These are phyloP conservation scores for Neurospora sp. DNA, from an alignment of 495 filamentous ascomycete genomes.

Conservation along the genomic window DNA sequence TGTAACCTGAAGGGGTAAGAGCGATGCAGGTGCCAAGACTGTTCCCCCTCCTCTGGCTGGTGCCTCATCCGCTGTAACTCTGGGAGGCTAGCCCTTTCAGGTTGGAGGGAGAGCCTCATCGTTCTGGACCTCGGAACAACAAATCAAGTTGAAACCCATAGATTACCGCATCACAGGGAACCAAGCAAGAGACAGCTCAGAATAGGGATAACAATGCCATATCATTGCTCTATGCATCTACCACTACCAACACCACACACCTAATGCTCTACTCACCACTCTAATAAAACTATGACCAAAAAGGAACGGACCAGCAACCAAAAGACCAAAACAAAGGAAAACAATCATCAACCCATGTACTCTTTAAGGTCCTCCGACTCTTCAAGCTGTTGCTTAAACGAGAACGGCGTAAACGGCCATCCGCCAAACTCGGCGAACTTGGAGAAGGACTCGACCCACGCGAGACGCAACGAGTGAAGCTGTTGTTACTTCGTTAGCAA, in stretches of 20 bases:
- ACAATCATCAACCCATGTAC: constrained; percentile 26
- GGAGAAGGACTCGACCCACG: constrained; percentile 99
- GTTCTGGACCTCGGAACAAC: background rate
- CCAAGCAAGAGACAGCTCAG: background rate
- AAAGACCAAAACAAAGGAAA: background rate
- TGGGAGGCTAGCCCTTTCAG: background rate
- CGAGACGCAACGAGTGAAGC: constrained; percentile 86
- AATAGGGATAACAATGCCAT: background rate
- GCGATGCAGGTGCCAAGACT: background rate
- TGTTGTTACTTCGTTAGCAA: constrained; percentile 5
- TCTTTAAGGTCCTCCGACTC: constrained; percentile 55
- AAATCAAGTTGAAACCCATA: background rate
- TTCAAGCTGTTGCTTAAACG: constrained; percentile 78
- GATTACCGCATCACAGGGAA: background rate
- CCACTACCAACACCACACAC: background rate
- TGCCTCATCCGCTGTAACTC: background rate
- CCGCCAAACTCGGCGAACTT: constrained; percentile 98
- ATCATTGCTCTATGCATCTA: background rate
- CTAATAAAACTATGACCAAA: background rate
- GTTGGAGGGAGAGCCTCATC: background rate
- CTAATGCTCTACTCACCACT: background rate
- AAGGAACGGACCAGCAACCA: background rate
- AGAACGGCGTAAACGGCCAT: constrained; percentile 84
- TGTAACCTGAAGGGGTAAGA: background rate
- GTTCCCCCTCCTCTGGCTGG: background rate